Conservation (phyloP, 2,329 filamentous ascomycete genomes). For the Rhynchosporium secalis region DNA sequence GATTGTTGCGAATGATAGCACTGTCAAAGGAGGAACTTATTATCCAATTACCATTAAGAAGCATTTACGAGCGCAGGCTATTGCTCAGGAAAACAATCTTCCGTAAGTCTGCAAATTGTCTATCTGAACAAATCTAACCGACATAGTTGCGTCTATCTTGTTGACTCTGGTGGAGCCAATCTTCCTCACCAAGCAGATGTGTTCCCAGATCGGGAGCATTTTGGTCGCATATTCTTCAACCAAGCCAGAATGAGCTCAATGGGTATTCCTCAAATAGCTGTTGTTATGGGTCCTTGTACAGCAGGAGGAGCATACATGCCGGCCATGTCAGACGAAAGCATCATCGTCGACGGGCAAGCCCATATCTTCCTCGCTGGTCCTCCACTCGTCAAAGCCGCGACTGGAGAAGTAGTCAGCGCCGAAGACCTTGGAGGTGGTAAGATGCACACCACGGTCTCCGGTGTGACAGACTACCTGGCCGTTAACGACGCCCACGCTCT, state of each 20-base stretch:
- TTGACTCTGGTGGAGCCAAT: slow-evolving; percentile 94
- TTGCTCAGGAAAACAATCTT: slow-evolving; percentile 82
- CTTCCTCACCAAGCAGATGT: slow-evolving; percentile 93
- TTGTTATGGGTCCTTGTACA: slow-evolving; percentile 97
- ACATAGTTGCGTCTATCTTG: slow-evolving; percentile 81
- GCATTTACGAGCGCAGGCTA: slow-evolving; percentile 86
- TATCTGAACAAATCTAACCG: slow-evolving; percentile 3
- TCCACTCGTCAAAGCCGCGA: slow-evolving; percentile 92
- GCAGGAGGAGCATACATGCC: slow-evolving; percentile 95
- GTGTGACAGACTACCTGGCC: slow-evolving; percentile 92
- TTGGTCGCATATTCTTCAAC: slow-evolving; percentile 95
- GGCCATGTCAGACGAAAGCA: slow-evolving; percentile 95
- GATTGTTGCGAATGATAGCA: slow-evolving; percentile 94
- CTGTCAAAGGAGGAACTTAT: slow-evolving; percentile 96
- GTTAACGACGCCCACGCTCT: slow-evolving; percentile 93
- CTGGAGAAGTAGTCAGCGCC: slow-evolving; percentile 85
- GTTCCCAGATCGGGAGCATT: slow-evolving; percentile 92
- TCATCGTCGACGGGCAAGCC: slow-evolving; percentile 94
- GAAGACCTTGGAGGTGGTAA: slow-evolving; percentile 90
- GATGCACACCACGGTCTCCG: slow-evolving; percentile 86
- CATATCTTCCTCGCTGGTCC: slow-evolving; percentile 96
- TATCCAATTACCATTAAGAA: slow-evolving; percentile 98
- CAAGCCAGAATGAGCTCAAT: slow-evolving; percentile 88
- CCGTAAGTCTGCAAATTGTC: slow-evolving; percentile 50
- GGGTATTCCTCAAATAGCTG: slow-evolving; percentile 89